Conservation (phyloP, 805 yeast species). For the Candida tammaniensis region DNA sequence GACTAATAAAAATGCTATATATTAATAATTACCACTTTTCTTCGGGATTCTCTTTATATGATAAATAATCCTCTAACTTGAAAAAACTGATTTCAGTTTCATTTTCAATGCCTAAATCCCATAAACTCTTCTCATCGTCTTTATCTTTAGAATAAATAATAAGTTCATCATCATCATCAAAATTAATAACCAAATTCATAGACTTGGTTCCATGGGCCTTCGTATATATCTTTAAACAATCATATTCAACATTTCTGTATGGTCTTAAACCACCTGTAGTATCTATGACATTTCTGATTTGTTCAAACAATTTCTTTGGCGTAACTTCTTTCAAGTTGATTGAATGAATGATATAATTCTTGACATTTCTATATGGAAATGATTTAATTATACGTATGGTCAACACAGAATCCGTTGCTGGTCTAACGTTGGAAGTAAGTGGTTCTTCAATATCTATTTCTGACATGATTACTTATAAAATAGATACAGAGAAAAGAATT, state of each 20-base stretch:
- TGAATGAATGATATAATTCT: conserved; percentile 65
- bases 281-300: conserved; percentile 42
- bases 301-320: conserved; percentile 58
- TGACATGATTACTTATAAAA: not conserved
- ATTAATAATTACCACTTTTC: conserved; percentile 92
- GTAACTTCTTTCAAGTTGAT: conserved; percentile 71
- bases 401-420: conserved; percentile 67
- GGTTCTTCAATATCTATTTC: conserved; percentile 54
- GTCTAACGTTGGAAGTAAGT: conserved; percentile 73
- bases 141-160: conserved; percentile 31
- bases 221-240: conserved; percentile 82
- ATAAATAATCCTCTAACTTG: conserved; percentile 62
- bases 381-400: conserved; percentile 89
- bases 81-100: conserved; percentile 92
- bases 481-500: not conserved
- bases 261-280: conserved; percentile 76
- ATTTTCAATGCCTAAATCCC: conserved; percentile 55
- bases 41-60: conserved; percentile 76
- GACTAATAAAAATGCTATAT: too few species aligned
- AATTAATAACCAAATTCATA: conserved; percentile 84
- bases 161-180: conserved; percentile 80
- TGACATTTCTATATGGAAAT: conserved; percentile 86
- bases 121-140: conserved; percentile 20
- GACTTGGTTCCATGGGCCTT: conserved; percentile 95
- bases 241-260: conserved; percentile 69